Conservation (phyloP, 2,329 filamentous ascomycete species). For the Albophoma yamanashiensis region DNA sequence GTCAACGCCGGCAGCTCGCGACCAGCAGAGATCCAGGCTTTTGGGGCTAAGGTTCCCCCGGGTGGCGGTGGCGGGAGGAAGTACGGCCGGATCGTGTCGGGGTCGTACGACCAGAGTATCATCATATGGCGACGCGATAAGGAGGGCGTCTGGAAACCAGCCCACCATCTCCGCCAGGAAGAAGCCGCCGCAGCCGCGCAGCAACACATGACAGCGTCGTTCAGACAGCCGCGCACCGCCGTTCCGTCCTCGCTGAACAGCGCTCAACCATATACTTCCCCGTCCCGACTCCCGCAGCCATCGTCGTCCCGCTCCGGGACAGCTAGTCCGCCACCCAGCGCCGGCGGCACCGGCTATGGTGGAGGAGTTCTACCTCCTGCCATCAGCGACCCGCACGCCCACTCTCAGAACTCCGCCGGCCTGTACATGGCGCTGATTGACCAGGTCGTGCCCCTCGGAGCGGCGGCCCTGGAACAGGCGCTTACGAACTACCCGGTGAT, state of each 20-base stretch:
- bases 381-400: not conserved
- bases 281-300: not conserved
- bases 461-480: conserved; percentile 32
- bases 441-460: conserved; percentile 38
- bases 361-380: not conserved
- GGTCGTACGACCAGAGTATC: conserved; percentile 91
- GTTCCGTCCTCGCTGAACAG: not conserved
- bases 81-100: conserved; percentile 92
- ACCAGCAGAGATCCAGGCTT: conserved; percentile 65
- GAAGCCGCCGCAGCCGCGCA: conserved; percentile 49
- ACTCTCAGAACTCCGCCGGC: conserved; percentile 13
- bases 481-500: conserved; percentile 37
- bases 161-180: conserved; percentile 65
- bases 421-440: conserved; percentile 44
- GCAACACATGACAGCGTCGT: conserved; percentile 10
- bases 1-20: conserved; percentile 63
- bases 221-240: not conserved
- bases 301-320: not conserved
- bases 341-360: not conserved
- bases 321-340: not conserved
- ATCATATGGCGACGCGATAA: conserved; percentile 88
- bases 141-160: conserved; percentile 74
- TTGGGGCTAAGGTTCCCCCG: conserved; percentile 79
- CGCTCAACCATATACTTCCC: not conserved
- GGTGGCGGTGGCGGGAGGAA: conserved; percentile 82